phyloP scores from a whole-genome alignment of 2,329 filamentous ascomycete genomes.

The Colletotrichum shisoi region DNA sequence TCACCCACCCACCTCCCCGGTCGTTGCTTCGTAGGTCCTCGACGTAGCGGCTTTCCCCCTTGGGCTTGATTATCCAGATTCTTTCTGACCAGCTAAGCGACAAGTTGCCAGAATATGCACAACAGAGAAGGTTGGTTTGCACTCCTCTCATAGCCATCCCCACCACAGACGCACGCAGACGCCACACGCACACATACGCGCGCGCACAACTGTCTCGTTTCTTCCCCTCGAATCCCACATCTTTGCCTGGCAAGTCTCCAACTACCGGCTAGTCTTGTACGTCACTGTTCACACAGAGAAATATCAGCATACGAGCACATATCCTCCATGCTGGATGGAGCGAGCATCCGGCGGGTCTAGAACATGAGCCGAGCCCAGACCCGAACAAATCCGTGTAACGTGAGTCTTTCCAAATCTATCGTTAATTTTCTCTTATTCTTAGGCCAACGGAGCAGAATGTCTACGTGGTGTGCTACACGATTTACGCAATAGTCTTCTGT shows the following conservation, averaged over 20 bases:
- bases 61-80: neutral
- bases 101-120: neutral
- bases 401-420: constrained; percentile 28
- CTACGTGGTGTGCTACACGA: neutral
- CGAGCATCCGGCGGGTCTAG: constrained; percentile 30
- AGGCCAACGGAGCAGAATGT: neutral
- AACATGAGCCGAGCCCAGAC: constrained; percentile 30
- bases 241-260: constrained; percentile 18
- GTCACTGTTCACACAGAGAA: constrained; percentile 7
- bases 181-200: constrained; percentile 12
- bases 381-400: constrained; percentile 32
- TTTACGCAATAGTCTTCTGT: no score
- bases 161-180: neutral
- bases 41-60: constrained; percentile 4
- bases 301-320: neutral
- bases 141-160: neutral
- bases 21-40: constrained; percentile 2
- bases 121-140: neutral
- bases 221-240: constrained; percentile 25
- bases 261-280: constrained; percentile 17
- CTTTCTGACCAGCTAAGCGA: neutral
- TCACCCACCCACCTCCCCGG: constrained; percentile 15
- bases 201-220: constrained; percentile 16
- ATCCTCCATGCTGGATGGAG: constrained; percentile 20
- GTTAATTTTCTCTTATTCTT: neutral